phyloP scores from a whole-genome alignment of 805 yeast species.

The Cephaloascus albidus region DNA sequence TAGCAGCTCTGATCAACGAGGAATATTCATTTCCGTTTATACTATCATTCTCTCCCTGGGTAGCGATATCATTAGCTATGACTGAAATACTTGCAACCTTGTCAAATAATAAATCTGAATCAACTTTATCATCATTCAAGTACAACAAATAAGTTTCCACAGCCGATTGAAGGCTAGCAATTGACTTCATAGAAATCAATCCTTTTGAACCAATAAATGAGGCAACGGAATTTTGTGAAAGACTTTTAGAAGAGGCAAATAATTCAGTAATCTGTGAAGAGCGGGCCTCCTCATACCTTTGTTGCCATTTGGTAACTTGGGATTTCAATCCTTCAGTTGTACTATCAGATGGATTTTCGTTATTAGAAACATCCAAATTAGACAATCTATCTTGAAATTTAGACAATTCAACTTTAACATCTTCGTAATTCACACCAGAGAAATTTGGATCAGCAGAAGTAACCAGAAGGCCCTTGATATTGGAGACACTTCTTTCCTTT shows the following conservation, averaged over 20 bases:
- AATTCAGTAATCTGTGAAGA: constrained; percentile 15
- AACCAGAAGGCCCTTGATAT: constrained; percentile 4
- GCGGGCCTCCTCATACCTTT: constrained; percentile 39
- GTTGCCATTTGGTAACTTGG: constrained; percentile 39
- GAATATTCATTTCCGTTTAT: constrained; percentile 27
- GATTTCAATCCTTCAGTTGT: constrained; percentile 4
- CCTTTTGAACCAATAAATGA: constrained; percentile 27
- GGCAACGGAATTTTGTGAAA: constrained; percentile 15
- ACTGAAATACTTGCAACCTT: constrained; percentile 41
- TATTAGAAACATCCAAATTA: not conserved
- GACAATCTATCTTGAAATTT: not conserved
- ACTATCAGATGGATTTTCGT: not conserved
- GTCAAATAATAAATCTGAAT: constrained; percentile 36
- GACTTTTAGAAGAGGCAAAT: constrained; percentile 10
- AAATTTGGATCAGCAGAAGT: not conserved
- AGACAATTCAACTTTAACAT: not conserved
- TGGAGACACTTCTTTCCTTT: constrained; percentile 6
- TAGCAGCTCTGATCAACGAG: constrained; percentile 49
- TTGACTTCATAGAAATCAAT: constrained; percentile 31
- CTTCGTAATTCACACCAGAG: not conserved
- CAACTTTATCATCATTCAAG: constrained; percentile 15
- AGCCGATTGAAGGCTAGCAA: constrained; percentile 36
- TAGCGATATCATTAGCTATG: constrained; percentile 22
- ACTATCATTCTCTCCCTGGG: constrained; percentile 15
- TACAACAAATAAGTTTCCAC: constrained; percentile 34